These are phyloP conservation scores for Flaveria sonorensis DNA, from an alignment of 129 eudicot genomes.

Conservation along the genomic window DNA sequence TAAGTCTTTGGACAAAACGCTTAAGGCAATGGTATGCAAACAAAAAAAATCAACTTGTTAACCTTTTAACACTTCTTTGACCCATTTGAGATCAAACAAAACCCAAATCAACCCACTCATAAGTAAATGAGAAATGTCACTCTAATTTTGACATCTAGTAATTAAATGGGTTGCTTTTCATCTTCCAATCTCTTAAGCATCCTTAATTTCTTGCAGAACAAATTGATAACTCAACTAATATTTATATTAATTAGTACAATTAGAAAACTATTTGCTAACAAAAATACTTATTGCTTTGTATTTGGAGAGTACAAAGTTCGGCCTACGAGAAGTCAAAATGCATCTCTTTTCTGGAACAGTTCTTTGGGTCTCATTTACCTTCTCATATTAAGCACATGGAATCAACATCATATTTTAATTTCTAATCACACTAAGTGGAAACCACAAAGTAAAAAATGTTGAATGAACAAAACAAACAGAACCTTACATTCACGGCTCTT, in stretches of 20 bases:
- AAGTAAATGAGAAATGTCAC: neutral
- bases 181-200: neutral
- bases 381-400: neutral
- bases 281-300: neutral
- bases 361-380: neutral
- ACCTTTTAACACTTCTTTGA: neutral
- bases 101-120: neutral
- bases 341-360: neutral
- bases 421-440: neutral
- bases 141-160: neutral
- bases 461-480: conserved; percentile 12
- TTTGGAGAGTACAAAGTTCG: neutral
- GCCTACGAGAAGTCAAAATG: neutral
- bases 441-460: conserved; percentile 19
- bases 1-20: neutral
- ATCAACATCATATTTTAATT: neutral
- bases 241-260: neutral
- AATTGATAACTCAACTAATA: neutral
- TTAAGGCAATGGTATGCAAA: neutral
- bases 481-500: conserved; percentile 86
- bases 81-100: neutral
- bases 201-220: neutral
- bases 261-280: neutral
- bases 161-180: conserved; percentile 6
- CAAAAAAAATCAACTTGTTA: neutral